A percentile compares a stretch with the other conserved stretches of the same genome.
These are phyloP conservation scores for Ophiostoma perfectum DNA, from an alignment of 2,329 filamentous ascomycete genomes.

Conservation along the genomic window DNA sequence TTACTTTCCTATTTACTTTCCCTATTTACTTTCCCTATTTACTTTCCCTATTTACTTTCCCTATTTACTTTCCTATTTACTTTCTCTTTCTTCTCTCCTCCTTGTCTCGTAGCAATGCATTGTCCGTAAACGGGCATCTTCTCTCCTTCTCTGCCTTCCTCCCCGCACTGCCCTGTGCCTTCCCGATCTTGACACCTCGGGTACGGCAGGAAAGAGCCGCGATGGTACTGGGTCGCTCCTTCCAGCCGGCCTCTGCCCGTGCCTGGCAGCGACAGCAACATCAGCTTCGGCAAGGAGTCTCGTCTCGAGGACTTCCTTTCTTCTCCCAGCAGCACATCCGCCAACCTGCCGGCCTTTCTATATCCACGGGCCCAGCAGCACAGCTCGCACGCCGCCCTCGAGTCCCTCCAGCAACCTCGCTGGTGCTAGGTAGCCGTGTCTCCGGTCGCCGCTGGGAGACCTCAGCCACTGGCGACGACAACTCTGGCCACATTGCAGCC, in stretches of 20 bases:
- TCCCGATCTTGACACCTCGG: background rate
- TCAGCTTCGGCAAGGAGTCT: background rate
- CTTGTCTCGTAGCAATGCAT: background rate
- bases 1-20: background rate
- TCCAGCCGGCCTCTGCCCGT: conserved; percentile 19
- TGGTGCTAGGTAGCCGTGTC: background rate
- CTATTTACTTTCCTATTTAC: conserved; percentile 3
- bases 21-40: background rate
- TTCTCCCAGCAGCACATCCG: background rate
- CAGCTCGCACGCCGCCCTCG: background rate
- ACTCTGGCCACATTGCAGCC: conserved; percentile 76
- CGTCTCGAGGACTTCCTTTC: background rate
- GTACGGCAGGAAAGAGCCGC: conserved; percentile 6
- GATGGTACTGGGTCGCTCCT: conserved; percentile 23
- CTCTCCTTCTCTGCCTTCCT: background rate
- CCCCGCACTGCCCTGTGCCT: background rate
- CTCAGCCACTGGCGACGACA: conserved; percentile 51
- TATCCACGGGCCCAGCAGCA: background rate
- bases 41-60: conserved; percentile 1
- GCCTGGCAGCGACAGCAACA: conserved; percentile 16
- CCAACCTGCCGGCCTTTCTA: background rate
- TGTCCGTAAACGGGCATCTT: background rate
- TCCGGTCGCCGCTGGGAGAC: conserved; percentile 38
- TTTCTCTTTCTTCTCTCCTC: background rate
- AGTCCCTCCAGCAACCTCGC: background rate